Evolutionary conservation across 2,329 filamentous ascomycete genomes (phyloP).

Genomic region (Lanzia echinophila): DNA sequence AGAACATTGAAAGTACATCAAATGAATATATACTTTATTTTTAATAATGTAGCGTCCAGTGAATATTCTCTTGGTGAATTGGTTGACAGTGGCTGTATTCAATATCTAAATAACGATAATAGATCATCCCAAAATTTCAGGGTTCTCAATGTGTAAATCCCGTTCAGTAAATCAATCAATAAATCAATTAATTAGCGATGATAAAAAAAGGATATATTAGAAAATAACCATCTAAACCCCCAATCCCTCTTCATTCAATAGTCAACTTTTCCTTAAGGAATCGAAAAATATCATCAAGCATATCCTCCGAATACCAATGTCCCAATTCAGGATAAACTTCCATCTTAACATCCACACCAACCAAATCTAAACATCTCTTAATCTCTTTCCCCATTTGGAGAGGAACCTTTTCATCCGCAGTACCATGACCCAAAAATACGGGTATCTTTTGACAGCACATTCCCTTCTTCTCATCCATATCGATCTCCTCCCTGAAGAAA

Average conservation of each 20-base stretch:
- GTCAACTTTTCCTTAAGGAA: constrained; percentile 27
- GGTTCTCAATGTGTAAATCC: too few relatives aligned
- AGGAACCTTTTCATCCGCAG: constrained; percentile 38
- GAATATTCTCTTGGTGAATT: too few relatives aligned
- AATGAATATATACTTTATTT: too few relatives aligned
- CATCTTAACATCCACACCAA: constrained; percentile 34
- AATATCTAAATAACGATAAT: too few relatives aligned
- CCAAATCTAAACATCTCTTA: constrained; percentile 28
- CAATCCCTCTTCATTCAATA: neutral
- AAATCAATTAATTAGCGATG: too few relatives aligned
- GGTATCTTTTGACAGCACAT: constrained; percentile 29
- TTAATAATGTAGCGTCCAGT: too few relatives aligned
- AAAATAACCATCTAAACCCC: too few relatives aligned
- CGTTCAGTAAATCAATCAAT: too few relatives aligned
- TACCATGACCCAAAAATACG: constrained; percentile 43
- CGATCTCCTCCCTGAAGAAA: constrained; percentile 17
- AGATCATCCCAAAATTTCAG: too few relatives aligned
- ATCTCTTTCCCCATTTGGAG: constrained; percentile 33
- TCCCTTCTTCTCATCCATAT: constrained; percentile 5
- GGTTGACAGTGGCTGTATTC: too few relatives aligned
- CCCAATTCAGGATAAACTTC: constrained; percentile 36
- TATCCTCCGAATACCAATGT: constrained; percentile 40
- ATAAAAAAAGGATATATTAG: too few relatives aligned
- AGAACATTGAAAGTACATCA: too few relatives aligned
- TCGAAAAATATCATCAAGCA: constrained; percentile 34